Evolutionary conservation across 495 filamentous ascomycete genomes (phyloP).

Genomic region (Aspergillus sparsus): DNA sequence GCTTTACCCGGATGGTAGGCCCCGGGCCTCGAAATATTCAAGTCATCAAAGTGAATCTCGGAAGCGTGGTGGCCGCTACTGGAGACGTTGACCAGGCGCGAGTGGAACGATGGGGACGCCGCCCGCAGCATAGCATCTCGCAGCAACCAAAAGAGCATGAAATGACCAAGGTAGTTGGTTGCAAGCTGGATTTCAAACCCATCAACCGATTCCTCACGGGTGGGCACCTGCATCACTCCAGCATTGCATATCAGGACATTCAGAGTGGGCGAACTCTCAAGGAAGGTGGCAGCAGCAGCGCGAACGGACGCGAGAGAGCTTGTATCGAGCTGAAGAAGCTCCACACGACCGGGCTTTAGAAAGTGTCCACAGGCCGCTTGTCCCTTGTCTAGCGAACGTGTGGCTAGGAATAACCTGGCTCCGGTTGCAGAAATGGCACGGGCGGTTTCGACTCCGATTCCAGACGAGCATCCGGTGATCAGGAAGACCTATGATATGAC

Average conservation of each 20-base stretch:
- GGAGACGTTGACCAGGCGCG: constrained; percentile 1
- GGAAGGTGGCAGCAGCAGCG: constrained; percentile 38
- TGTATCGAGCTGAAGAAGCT: constrained; percentile 40
- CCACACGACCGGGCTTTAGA: constrained; percentile 21
- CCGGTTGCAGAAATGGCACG: constrained; percentile 49
- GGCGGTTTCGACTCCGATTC: constrained; percentile 55
- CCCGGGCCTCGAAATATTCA: not conserved
- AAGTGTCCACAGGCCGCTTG: constrained; percentile 24
- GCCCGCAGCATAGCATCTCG: not conserved
- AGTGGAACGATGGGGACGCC: not conserved
- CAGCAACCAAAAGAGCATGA: not conserved
- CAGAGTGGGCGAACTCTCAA: constrained; percentile 41
- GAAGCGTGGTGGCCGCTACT: not conserved
- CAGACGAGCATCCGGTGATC: constrained; percentile 52
- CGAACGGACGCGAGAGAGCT: constrained; percentile 45
- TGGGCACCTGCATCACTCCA: constrained; percentile 48
- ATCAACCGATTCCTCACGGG: constrained; percentile 38
- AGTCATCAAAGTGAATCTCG: not conserved
- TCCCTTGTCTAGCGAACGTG: constrained; percentile 34
- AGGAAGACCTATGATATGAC: constrained; percentile 26
- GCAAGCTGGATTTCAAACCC: constrained; percentile 49
- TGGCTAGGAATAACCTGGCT: constrained; percentile 47
- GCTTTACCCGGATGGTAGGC: not conserved
- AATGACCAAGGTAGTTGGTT: constrained; percentile 9
- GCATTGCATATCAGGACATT: constrained; percentile 53